Evolutionary conservation across 352 stramenopile species (phyloP).

Genomic region (Phytopythium delawarense): DNA sequence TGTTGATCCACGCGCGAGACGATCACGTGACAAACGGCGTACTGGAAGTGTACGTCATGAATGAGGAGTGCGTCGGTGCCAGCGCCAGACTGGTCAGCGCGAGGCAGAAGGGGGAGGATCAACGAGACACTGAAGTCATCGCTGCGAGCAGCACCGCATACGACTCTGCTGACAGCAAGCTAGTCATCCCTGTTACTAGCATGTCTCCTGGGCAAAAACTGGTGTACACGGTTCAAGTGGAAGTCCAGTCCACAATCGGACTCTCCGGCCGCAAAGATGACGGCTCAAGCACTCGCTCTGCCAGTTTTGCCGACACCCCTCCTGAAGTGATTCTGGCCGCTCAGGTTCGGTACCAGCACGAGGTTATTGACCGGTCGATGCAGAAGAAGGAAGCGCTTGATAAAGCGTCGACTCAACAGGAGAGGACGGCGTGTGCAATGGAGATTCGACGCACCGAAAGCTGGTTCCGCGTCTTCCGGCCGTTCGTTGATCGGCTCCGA

Average conservation of each 20-base stretch:
- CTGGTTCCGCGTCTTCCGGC: slow-evolving; percentile 27
- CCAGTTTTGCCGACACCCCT: not conserved
- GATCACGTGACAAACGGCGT: slow-evolving; percentile 41
- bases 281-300: not conserved
- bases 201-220: slow-evolving; percentile 1
- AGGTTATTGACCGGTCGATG: not conserved
- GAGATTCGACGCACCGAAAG: slow-evolving; percentile 23
- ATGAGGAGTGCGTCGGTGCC: not conserved
- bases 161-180: not conserved
- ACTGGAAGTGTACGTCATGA: slow-evolving; percentile 40
- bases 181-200: not conserved
- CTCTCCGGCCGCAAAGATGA: not conserved
- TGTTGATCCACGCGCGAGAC: slow-evolving; percentile 41
- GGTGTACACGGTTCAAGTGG: not conserved
- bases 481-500: slow-evolving; percentile 28
- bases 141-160: not conserved
- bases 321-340: slow-evolving; percentile 2
- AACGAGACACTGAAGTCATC: not conserved
- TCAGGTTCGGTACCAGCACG: slow-evolving; percentile 16
- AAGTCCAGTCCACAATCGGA: not conserved
- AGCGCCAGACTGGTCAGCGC: slow-evolving; percentile 8
- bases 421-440: not conserved
- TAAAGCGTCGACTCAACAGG: not conserved
- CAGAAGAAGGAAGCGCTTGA: not conserved
- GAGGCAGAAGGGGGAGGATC: not conserved